Evolutionary conservation across 495 filamentous ascomycete species (phyloP), one percentile per base, ranked within the genome.

Genomic region (Astrothelium subdiscretum): DNA sequence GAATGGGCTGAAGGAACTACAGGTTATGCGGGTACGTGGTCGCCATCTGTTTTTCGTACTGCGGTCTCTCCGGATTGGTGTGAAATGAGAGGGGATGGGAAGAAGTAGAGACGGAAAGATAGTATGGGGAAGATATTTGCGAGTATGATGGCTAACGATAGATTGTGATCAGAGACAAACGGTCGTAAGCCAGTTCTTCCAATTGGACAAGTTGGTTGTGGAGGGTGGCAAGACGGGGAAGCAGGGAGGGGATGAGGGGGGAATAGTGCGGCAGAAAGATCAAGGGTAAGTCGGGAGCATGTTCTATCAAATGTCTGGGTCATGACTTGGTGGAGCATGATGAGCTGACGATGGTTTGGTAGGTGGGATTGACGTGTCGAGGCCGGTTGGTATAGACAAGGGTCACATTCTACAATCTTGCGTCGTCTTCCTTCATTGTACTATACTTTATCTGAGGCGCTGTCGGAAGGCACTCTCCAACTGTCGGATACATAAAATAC

Each of bases 181-280:
- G 4, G 79, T 91, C 32, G 83, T 98, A 66, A 95, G 90, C 68
- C 90, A 96, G 73, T 97, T 97, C 74, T 98, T 88, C 77, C 88
- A 96, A 76, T 68, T 94, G 68, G 91, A 98, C 73, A 79, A 85
- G 70, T 82, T 98, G 71, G 94, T 98, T 27, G 91, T 98, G 5
- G 94, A 98, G 72, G 92, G 92, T 22, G 87, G 89, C 63, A 85
- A 85, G 71, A 78, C 78, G 44, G 90, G 90, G 43, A 92, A 88
- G 74, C 84, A 96, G 74, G 83, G 73, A 59, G 87, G 85, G 1
- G 73, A 79, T 32, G 76, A 86, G 59, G 89, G 86, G 18, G 85
- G 80, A 48, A 86, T 92, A 66, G 77, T 87, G 60, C 78, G 90
- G 68, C 87, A 90, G 72, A 95, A 91, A 76, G 89, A 92, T 65